Evolutionary conservation across 2,329 filamentous ascomycete genomes (phyloP), one percentile per base, ranked within the genome.

Genomic region (Arthrobotrys iridis): DNA sequence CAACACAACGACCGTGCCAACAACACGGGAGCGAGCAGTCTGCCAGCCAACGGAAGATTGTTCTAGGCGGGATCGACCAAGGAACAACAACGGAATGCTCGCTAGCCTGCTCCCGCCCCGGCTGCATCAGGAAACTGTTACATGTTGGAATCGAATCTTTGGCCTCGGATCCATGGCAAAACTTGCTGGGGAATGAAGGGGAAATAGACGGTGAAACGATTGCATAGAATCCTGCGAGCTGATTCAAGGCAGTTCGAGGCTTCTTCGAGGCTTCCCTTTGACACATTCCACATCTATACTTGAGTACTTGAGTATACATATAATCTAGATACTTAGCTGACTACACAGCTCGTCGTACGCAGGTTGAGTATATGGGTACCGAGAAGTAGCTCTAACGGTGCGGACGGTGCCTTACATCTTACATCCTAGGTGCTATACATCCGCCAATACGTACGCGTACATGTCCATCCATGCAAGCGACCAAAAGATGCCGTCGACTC

Each of bases 361-460:
- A n/a, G n/a, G n/a, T n/a, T n/a, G n/a, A n/a, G n/a, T n/a, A n/a
- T n/a, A 4, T 43, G 15, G n/a, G 40, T 43, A 40, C 5, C 15
- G 18, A 22, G 2, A 3, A 43, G 8, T 52, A 30, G n/a, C n/a
- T n/a, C n/a, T 52, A 35, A 52, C 28, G 18, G 30, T 55, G 50
- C 50, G 30, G 30, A 55, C 11, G 50, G 50, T 55, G 50, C 50
- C 50, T 55, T 55, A 55, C 50, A 55, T 55, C 50, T 55, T 55
- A 37, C 50, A 55, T n/a, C 50, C 13, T 55, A 28, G 37, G 15
- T 18, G 8, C 30, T 55, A 35, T 55, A 24, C 46, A 37, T 37
- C 30, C 50, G 50, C 50, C 50, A 55, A 55, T 55, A 55, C 50
- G 37, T 37, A 20, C 11, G 28, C 30, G 18, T 37, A 24, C 50